Evolutionary conservation across 345 rosid species (phyloP).

Genomic region (Populus simonii): DNA sequence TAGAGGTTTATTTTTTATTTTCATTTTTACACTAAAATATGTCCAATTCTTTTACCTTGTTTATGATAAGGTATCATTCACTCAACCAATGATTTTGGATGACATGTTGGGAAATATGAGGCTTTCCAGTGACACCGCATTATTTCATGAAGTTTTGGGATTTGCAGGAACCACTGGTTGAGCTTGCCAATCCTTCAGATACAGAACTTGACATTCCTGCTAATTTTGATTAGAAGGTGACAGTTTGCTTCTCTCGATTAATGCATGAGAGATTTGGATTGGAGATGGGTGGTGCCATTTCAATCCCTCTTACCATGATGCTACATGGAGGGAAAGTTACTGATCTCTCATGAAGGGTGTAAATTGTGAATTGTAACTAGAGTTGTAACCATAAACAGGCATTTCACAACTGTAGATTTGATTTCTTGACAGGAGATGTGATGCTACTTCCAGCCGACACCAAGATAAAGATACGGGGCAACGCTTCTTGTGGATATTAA

Average conservation of each 20-base stretch:
- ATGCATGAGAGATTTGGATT: conserved; percentile 1
- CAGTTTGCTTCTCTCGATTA: conserved; percentile 7
- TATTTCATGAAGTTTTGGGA: conserved; percentile 28
- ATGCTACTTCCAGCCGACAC: conserved; percentile 26
- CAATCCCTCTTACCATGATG: conserved; percentile 6
- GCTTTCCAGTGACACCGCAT: not conserved
- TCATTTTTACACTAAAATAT: no score
- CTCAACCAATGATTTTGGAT: no score
- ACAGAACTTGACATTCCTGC: conserved; percentile 53
- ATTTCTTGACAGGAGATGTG: conserved; percentile 7
- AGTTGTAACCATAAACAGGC: conserved; percentile 7
- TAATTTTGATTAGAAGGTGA: conserved; percentile 48
- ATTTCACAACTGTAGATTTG: conserved; percentile 5
- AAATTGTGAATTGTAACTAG: conserved; percentile 25
- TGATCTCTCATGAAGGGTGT: conserved; percentile 12
- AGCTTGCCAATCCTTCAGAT: conserved; percentile 62
- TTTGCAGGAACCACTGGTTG: conserved; percentile 58
- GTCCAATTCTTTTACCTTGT: no score
- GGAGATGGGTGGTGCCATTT: not conserved
- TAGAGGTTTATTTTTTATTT: no score
- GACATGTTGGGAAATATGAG: not conserved
- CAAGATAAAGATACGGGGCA: conserved; percentile 19
- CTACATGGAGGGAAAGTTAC: conserved; percentile 11
- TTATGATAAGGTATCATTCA: no score
- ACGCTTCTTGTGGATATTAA: conserved; percentile 2